A percentile compares a stretch with the other conserved stretches of the same genome.
phyloP scores from a whole-genome alignment of 2,329 filamentous ascomycete species.

The Scortechinia acanthostroma region DNA sequence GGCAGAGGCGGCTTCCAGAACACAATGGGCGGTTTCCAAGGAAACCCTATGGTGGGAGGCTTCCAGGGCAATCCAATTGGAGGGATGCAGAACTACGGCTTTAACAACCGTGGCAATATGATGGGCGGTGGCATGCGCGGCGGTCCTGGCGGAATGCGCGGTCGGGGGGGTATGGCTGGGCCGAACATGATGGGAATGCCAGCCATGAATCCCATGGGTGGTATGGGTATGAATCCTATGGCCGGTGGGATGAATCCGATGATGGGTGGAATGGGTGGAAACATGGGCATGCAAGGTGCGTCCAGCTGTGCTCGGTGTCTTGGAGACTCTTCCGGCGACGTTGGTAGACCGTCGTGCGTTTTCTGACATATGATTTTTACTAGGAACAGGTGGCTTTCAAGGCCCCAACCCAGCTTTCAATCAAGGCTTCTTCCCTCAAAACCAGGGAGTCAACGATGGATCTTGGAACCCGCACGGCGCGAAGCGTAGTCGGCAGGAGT shows the following conservation, averaged over 20 bases:
- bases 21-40: constrained; percentile 31
- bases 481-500: constrained; percentile 72
- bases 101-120: constrained; percentile 42
- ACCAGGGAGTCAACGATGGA: constrained; percentile 39
- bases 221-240: constrained; percentile 32
- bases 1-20: constrained; percentile 36
- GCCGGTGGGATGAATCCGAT: constrained; percentile 41
- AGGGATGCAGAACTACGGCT: constrained; percentile 36
- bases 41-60: constrained; percentile 19
- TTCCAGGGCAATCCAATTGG: constrained; percentile 17
- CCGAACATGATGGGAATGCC: constrained; percentile 36
- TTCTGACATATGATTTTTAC: too few relatives aligned
- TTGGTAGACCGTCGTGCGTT: too few relatives aligned
- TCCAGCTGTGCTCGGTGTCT: too few relatives aligned
- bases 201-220: not conserved
- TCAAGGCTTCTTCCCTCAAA: constrained; percentile 61
- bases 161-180: constrained; percentile 41
- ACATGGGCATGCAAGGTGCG: constrained; percentile 51
- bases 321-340: too few relatives aligned
- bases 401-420: constrained; percentile 67
- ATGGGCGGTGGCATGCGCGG: constrained; percentile 42
- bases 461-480: constrained; percentile 77
- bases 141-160: constrained; percentile 28
- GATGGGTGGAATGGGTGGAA: constrained; percentile 47
- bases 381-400: constrained; percentile 44